These are phyloP conservation scores for Physaria fendleri DNA, from an alignment of 345 rosid species.

Conservation along the genomic window DNA sequence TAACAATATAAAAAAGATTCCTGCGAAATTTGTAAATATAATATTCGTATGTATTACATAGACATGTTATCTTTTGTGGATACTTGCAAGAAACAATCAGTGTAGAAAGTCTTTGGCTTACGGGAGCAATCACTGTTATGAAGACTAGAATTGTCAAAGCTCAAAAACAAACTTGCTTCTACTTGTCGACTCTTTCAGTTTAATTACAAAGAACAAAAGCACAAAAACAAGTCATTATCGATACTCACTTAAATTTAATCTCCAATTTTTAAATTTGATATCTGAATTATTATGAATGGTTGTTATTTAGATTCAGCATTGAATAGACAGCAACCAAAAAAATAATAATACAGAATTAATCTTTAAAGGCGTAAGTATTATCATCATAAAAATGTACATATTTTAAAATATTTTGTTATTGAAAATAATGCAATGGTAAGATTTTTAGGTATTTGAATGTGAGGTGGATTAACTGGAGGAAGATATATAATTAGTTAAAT, in stretches of 20 bases:
- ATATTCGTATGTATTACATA: not conserved
- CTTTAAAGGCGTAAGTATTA: no score
- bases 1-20: slow-evolving; percentile 1
- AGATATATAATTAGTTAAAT: no score
- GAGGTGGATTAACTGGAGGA: no score
- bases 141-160: slow-evolving; percentile 21
- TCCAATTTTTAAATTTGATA: not conserved
- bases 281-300: no score
- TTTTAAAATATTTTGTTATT: no score
- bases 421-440: no score
- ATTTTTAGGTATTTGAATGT: no score
- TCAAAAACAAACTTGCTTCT: slow-evolving; percentile 21
- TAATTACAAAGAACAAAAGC: not conserved
- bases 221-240: slow-evolving; percentile 7
- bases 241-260: not conserved
- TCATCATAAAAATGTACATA: no score
- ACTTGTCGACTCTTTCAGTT: slow-evolving; percentile 15
- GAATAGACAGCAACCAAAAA: no score
- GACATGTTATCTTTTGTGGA: slow-evolving; percentile 10
- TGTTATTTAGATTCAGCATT: no score
- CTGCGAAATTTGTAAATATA: not conserved
- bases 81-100: slow-evolving; percentile 25
- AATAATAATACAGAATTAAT: no score
- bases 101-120: slow-evolving; percentile 23
- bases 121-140: slow-evolving; percentile 25